Evolutionary conservation across 192 early-diverging fungal genomes (phyloP).

Genomic region (Cladochytrium replicatum): DNA sequence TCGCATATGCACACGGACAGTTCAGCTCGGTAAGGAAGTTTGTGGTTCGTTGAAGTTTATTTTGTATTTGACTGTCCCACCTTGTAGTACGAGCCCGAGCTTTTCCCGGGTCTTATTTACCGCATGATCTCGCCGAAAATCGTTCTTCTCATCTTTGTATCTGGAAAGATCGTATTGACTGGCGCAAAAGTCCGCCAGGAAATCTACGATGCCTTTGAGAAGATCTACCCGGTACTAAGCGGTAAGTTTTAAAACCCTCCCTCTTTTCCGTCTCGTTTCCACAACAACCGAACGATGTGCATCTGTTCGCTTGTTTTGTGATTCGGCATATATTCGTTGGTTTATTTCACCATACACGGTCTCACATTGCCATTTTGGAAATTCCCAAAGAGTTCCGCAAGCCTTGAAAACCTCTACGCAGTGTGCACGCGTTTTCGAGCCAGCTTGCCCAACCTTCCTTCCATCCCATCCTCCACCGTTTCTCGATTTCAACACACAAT

Average conservation of each 20-base stretch:
- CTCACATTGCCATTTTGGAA: too few relatives aligned
- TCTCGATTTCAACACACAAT: too few relatives aligned
- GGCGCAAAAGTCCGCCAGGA: constrained; percentile 96
- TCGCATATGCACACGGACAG: constrained; percentile 85
- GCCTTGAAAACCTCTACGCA: too few relatives aligned
- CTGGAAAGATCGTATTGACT: constrained; percentile 99
- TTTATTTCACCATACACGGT: too few relatives aligned
- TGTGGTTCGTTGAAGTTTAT: constrained; percentile 3
- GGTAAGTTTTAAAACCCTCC: constrained; percentile 13
- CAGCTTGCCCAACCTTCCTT: too few relatives aligned
- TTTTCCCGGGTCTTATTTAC: constrained; percentile 99
- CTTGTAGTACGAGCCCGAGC: constrained; percentile 89
- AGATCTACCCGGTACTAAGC: constrained; percentile 90
- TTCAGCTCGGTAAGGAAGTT: constrained; percentile 69
- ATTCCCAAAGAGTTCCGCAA: too few relatives aligned
- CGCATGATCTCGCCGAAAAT: constrained; percentile 98
- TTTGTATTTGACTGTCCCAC: neutral
- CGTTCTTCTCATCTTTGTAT: constrained; percentile 96
- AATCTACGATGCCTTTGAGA: constrained; percentile 96
- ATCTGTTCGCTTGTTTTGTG: too few relatives aligned
- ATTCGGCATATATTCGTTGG: too few relatives aligned
- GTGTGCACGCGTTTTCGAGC: too few relatives aligned
- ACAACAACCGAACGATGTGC: too few relatives aligned
- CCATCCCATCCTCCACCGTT: too few relatives aligned
- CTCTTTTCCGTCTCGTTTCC: too few relatives aligned